Evolutionary conservation across 805 yeast species (phyloP).

Genomic region (Clavispora vitiphila): DNA sequence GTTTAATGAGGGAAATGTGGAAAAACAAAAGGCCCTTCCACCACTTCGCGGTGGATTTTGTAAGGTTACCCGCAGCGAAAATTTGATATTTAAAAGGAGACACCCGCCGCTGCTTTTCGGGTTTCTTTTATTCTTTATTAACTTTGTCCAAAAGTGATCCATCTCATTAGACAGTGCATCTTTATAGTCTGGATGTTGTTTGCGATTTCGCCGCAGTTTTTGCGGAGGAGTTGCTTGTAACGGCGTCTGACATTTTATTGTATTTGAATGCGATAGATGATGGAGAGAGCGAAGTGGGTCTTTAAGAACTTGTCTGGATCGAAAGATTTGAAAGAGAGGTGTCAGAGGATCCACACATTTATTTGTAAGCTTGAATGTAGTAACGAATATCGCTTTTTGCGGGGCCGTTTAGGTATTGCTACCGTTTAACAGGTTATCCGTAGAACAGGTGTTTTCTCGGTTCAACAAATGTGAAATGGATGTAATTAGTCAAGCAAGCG

Average conservation of each 20-base stretch:
- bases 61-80: conserved; percentile 14
- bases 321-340: conserved; percentile 44
- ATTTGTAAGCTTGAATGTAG: not conserved
- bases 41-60: not conserved
- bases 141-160: conserved; percentile 70
- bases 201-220: conserved; percentile 26
- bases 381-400: too few species aligned
- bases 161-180: conserved; percentile 66
- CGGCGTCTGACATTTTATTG: conserved; percentile 18
- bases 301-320: conserved; percentile 50
- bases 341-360: conserved; percentile 44
- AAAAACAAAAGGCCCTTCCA: conserved; percentile 1
- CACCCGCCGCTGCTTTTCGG: not conserved
- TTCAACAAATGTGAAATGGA: too few species aligned
- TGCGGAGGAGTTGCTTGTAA: conserved; percentile 16
- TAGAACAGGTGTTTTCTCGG: too few species aligned
- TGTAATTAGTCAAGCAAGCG: too few species aligned
- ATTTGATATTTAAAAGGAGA: conserved; percentile 5
- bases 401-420: too few species aligned
- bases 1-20: not conserved
- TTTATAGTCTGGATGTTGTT: conserved; percentile 21
- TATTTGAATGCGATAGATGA: conserved; percentile 40
- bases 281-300: conserved; percentile 40
- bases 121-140: conserved; percentile 21
- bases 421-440: too few species aligned